Evolutionary conservation across 2,329 filamentous ascomycete genomes (phyloP).

Genomic region (Leptographium lundbergii): DNA sequence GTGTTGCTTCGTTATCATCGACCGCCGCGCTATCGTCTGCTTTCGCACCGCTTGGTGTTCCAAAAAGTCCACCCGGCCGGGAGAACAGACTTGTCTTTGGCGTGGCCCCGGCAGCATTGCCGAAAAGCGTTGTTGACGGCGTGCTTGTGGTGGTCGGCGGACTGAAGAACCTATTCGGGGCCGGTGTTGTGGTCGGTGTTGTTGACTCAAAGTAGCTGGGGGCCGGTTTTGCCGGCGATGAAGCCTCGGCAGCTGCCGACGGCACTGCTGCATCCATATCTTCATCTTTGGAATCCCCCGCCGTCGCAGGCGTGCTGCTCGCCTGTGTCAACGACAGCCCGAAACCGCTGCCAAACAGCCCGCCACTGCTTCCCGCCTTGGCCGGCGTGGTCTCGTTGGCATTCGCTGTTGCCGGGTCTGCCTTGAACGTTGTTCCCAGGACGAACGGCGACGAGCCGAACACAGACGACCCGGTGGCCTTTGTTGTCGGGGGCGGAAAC

Average conservation of each 20-base stretch:
- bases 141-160: slow-evolving; percentile 3
- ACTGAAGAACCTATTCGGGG: slow-evolving; percentile 14
- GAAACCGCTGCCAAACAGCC: slow-evolving; percentile 50
- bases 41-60: neutral
- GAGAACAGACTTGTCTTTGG: neutral
- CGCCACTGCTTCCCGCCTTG: slow-evolving; percentile 17
- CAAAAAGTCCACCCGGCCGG: slow-evolving; percentile 2
- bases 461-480: slow-evolving; percentile 19
- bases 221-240: slow-evolving; percentile 15
- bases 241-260: slow-evolving; percentile 3
- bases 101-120: neutral
- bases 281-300: slow-evolving; percentile 30
- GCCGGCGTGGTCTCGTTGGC: slow-evolving; percentile 35
- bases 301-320: slow-evolving; percentile 5
- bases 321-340: slow-evolving; percentile 41
- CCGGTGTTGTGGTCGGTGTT: slow-evolving; percentile 14
- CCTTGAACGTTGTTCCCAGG: slow-evolving; percentile 54
- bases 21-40: neutral
- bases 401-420: slow-evolving; percentile 47
- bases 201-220: slow-evolving; percentile 12
- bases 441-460: slow-evolving; percentile 51
- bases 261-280: slow-evolving; percentile 34
- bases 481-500: slow-evolving; percentile 27
- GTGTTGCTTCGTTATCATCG: slow-evolving; percentile 17
- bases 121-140: slow-evolving; percentile 6